Evolutionary conservation across 495 filamentous ascomycete species (phyloP).

Genomic region (Staphylotrichum tortipilum): DNA sequence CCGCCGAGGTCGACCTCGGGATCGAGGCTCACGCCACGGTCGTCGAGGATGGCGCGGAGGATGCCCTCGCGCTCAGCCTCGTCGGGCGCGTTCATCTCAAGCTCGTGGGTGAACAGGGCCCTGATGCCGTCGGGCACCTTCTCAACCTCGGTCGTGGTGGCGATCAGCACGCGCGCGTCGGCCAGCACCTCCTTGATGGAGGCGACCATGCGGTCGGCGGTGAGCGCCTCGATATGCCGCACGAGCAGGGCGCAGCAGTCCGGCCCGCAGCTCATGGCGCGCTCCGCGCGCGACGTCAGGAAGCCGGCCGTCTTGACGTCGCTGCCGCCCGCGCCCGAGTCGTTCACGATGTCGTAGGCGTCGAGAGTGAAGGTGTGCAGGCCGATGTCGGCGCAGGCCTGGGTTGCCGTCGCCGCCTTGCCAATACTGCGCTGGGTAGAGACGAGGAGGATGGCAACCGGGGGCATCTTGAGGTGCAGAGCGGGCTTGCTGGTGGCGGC

Average conservation of each 20-base stretch:
- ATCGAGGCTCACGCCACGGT: slow-evolving; percentile 61
- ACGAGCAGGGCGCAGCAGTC: slow-evolving; percentile 77
- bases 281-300: slow-evolving; percentile 74
- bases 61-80: slow-evolving; percentile 88
- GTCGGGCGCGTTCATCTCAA: slow-evolving; percentile 88
- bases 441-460: slow-evolving; percentile 75
- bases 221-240: slow-evolving; percentile 81
- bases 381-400: slow-evolving; percentile 81
- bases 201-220: slow-evolving; percentile 76
- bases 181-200: slow-evolving; percentile 71
- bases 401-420: slow-evolving; percentile 64
- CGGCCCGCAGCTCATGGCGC: slow-evolving; percentile 79
- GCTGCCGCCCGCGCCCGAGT: slow-evolving; percentile 73
- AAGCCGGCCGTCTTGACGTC: slow-evolving; percentile 92
- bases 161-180: slow-evolving; percentile 70
- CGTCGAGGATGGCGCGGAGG: slow-evolving; percentile 64
- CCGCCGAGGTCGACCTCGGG: slow-evolving; percentile 72
- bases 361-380: slow-evolving; percentile 85
- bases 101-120: slow-evolving; percentile 87
- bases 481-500: slow-evolving; percentile 84
- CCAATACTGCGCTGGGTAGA: slow-evolving; percentile 90
- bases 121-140: slow-evolving; percentile 85
- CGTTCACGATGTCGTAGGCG: slow-evolving; percentile 85
- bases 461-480: slow-evolving; percentile 75
- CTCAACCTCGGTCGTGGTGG: slow-evolving; percentile 90